These are phyloP conservation scores for Musa itinerans DNA, from an alignment of 176 grass and related monocot genomes.

Conservation along the genomic window DNA sequence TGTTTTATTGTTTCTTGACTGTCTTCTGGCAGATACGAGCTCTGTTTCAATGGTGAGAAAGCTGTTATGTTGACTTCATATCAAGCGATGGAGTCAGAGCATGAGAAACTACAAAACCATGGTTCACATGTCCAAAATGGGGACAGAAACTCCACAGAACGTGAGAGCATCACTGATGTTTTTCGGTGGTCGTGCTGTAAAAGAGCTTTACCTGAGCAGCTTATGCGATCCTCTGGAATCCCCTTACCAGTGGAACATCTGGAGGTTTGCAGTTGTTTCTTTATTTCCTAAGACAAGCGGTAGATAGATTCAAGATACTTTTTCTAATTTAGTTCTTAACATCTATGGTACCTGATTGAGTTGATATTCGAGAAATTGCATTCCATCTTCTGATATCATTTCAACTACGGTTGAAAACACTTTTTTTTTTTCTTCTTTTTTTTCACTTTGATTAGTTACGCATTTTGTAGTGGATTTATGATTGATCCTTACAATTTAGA, in stretches of 20 bases:
- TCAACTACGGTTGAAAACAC: too few species aligned
- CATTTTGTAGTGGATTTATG: too few species aligned
- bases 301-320: neutral
- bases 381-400: too few species aligned
- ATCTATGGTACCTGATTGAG: too few species aligned
- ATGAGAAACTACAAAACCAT: conserved; percentile 49
- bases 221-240: conserved; percentile 55
- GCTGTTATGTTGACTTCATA: conserved; percentile 18
- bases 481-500: too few species aligned
- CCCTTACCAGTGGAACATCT: conserved; percentile 69
- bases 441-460: too few species aligned
- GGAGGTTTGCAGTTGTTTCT: conserved; percentile 39
- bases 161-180: conserved; percentile 45
- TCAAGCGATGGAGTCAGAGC: conserved; percentile 31
- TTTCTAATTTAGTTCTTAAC: too few species aligned
- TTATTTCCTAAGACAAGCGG: neutral
- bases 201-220: conserved; percentile 60
- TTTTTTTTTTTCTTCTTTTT: too few species aligned
- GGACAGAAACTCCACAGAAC: conserved; percentile 34
- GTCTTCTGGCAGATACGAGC: conserved; percentile 60
- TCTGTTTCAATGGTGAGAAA: conserved; percentile 77
- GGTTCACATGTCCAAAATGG: conserved; percentile 61
- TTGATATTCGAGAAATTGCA: too few species aligned
- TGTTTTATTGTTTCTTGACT: neutral
- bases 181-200: conserved; percentile 88